Evolutionary conservation across 106 monocot genomes (phyloP), one percentile per base, ranked within the genome.

Genomic region (Alisma plantagoaquatica): DNA sequence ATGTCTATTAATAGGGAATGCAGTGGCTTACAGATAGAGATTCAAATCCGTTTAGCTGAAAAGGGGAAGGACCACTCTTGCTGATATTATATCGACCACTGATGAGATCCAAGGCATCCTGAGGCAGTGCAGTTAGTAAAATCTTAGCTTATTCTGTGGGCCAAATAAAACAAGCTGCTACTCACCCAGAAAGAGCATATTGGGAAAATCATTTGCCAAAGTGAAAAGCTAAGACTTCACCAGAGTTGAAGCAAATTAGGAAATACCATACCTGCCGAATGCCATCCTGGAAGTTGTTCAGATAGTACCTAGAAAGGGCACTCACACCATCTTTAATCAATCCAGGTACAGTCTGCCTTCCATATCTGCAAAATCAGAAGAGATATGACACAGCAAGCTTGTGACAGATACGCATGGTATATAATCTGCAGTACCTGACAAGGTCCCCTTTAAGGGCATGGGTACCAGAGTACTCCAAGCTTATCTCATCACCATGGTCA

Each of bases 231-330:
- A n/a, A n/a, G n/a, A n/a, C n/a, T n/a, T n/a, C n/a, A n/a, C n/a
- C n/a, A n/a, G n/a, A n/a, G n/a, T n/a, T n/a, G n/a, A n/a, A 14
- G 2, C 35, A 38, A 14, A 46, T 46, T 15, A 12, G 8, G 29
- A 43, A 15, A 12, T 31, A 41, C 61, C 60, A 46, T 80, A 93
- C 93, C 62, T 93, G 93, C 29, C 93, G 76, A 54, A 80, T 44
- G 23, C 93, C 93, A 75, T 93, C 93, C 29, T 93, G 93, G 67
- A 93, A 93, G 74, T 93, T 93, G 60, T 93, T 93, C 68, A 93
- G 64, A 53, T 83, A 93, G 73, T 93, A 93, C 62, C 93, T 67
- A 46, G 93, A 87, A 65, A 87, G 61, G 63, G 93, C 87, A 65
- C 75, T 93, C 56, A 87, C 67, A 1, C 93, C 93, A 77, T 93